phyloP scores from a whole-genome alignment of 192 early-diverging fungal species.

The Rhizoclosmatium sp. region DNA sequence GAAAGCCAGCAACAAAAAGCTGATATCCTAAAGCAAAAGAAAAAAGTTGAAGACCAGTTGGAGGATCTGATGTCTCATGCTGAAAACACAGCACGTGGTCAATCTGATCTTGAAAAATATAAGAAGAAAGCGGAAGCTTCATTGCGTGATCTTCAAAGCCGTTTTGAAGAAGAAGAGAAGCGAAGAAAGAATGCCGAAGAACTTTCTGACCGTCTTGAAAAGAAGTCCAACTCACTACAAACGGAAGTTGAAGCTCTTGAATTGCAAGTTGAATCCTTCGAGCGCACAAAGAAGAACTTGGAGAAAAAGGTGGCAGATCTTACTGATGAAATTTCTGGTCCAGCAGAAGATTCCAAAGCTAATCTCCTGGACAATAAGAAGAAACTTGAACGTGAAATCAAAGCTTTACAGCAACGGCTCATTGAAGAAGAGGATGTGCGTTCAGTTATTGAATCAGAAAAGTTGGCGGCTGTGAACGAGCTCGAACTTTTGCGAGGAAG shows the following conservation, averaged over 20 bases:
- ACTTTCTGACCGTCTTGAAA: slow-evolving; percentile 73
- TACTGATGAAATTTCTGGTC: slow-evolving; percentile 69
- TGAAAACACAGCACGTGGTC: slow-evolving; percentile 67
- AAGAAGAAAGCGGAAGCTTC: slow-evolving; percentile 63
- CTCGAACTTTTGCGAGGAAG: slow-evolving; percentile 64
- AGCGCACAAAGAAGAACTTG: slow-evolving; percentile 69
- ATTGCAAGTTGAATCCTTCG: slow-evolving; percentile 61
- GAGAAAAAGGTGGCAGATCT: slow-evolving; percentile 77
- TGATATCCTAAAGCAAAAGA: slow-evolving; percentile 67
- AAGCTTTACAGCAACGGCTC: slow-evolving; percentile 58
- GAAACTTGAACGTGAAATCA: slow-evolving; percentile 69
- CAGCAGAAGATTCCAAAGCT: slow-evolving; percentile 71
- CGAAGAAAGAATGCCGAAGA: slow-evolving; percentile 72
- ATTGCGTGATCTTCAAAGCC: slow-evolving; percentile 58
- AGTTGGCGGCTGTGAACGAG: slow-evolving; percentile 52
- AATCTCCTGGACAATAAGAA: slow-evolving; percentile 66
- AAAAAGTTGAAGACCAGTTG: slow-evolving; percentile 68
- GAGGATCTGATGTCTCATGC: slow-evolving; percentile 62
- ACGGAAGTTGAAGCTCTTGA: slow-evolving; percentile 70
- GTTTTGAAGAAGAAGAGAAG: slow-evolving; percentile 71
- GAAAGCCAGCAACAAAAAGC: slow-evolving; percentile 59
- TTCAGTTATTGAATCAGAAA: slow-evolving; percentile 62
- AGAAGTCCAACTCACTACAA: slow-evolving; percentile 71
- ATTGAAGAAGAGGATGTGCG: slow-evolving; percentile 64
- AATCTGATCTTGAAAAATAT: slow-evolving; percentile 72